Evolutionary conservation across 2,329 filamentous ascomycete species (phyloP).

Genomic region (Furcasterigmium furcatum): DNA sequence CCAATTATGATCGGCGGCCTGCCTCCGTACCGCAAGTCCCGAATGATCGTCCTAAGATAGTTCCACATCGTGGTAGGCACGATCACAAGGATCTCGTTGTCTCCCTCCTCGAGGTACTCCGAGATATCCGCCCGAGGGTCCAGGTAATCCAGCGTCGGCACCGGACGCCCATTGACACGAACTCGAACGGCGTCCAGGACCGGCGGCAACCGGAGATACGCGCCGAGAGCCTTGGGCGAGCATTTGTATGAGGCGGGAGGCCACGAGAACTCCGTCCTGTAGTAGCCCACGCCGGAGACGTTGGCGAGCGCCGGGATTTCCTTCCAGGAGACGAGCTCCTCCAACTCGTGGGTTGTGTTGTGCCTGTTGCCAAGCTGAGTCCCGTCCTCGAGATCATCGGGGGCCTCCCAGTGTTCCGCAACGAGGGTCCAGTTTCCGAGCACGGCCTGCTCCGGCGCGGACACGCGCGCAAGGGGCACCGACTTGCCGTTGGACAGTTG

Average conservation of each 20-base stretch:
- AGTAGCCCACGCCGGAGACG: conserved; percentile 8
- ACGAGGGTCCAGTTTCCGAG: conserved; percentile 3
- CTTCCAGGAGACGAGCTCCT: conserved; percentile 1
- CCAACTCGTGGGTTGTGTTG: conserved; percentile 7
- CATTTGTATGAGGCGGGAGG: too few species aligned
- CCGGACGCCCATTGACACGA: background rate
- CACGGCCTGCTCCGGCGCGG: background rate
- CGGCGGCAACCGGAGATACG: conserved; percentile 5
- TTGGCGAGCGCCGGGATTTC: conserved; percentile 3
- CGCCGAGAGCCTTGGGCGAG: background rate
- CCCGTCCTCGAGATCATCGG: conserved; percentile 3
- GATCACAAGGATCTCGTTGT: conserved; percentile 3
- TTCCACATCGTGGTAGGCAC: conserved; percentile 9
- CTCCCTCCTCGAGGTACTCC: conserved; percentile 1
- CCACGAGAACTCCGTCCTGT: conserved; percentile 6
- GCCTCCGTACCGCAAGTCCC: background rate
- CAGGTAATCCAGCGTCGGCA: background rate
- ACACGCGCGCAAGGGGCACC: background rate
- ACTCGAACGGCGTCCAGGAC: conserved; percentile 1
- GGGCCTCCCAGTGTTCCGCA: conserved; percentile 7
- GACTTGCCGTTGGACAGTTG: background rate
- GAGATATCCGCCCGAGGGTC: conserved; percentile 1
- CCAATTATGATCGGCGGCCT: too few species aligned
- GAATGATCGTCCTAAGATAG: conserved; percentile 3
- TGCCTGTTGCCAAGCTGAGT: background rate